These are phyloP conservation scores for Cutaneotrichosporon sp. DNA, from an alignment of 1,284 basidiomycete genomes.

Conservation along the genomic window DNA sequence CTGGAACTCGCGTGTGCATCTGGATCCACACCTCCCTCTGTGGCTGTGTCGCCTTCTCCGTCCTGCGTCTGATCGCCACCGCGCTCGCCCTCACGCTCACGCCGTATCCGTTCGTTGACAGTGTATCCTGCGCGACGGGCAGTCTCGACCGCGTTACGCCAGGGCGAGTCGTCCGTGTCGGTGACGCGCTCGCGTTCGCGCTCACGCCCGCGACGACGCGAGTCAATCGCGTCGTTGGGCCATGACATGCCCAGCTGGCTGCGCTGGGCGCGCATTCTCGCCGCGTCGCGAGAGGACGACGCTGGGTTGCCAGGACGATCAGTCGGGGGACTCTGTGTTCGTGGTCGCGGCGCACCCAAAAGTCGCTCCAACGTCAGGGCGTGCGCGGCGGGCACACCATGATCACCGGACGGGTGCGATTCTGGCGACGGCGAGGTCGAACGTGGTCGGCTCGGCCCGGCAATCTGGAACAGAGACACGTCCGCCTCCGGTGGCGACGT, in stretches of 20 bases:
- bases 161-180: background rate
- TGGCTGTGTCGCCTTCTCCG: background rate
- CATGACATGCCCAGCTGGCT: conserved; percentile 6
- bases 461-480: background rate
- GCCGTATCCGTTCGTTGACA: background rate
- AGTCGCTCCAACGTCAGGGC: background rate
- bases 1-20: background rate
- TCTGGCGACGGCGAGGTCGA: background rate
- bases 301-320: background rate
- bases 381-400: background rate
- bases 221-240: conserved; percentile 7
- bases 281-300: background rate
- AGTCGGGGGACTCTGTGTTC: background rate
- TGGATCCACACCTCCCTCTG: background rate
- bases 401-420: no score
- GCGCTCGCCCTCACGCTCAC: background rate
- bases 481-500: no score
- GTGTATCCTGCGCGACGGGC: conserved; percentile 8
- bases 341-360: background rate
- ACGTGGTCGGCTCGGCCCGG: background rate
- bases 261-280: background rate
- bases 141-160: conserved; percentile 2
- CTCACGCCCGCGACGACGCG: background rate
- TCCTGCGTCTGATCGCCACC: no score
- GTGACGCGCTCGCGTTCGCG: no score